Percentiles rank a stretch among this genome's conserved stretches.
Conservation (phyloP, 2,329 filamentous ascomycete genomes). For the Colletotrichum ledebouriae region DNA sequence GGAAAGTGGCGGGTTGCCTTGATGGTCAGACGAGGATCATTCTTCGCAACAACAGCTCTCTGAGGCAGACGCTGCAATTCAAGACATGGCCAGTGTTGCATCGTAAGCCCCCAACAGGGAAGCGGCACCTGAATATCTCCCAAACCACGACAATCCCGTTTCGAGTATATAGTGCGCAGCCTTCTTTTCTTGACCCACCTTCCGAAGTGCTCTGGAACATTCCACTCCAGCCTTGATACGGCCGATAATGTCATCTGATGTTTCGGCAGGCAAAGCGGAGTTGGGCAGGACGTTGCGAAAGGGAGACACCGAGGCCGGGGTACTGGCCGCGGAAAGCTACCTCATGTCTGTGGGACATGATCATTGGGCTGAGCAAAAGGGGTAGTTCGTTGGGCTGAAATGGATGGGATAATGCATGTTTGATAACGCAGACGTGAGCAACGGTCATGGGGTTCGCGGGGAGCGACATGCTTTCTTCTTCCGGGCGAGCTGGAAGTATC, state of each 20-base stretch:
- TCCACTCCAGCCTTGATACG: background rate
- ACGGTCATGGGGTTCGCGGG: background rate
- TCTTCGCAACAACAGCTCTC: too few relatives aligned
- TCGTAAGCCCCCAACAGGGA: too few relatives aligned
- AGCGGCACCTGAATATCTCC: background rate
- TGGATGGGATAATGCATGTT: background rate
- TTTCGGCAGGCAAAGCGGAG: background rate
- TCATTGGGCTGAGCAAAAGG: too few relatives aligned
- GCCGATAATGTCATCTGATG: slow-evolving; percentile 5
- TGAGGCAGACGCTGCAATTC: too few relatives aligned
- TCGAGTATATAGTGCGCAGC: background rate
- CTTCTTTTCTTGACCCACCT: background rate
- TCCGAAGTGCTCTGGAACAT: background rate
- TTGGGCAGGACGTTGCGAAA: background rate
- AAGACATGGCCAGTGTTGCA: too few relatives aligned
- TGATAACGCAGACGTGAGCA: background rate
- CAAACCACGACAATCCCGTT: background rate
- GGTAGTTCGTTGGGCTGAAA: background rate
- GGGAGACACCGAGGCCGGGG: too few relatives aligned
- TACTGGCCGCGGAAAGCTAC: too few relatives aligned
- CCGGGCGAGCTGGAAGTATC: too few relatives aligned
- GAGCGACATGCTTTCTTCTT: slow-evolving; percentile 10
- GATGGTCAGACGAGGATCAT: too few relatives aligned
- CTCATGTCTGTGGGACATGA: too few relatives aligned
- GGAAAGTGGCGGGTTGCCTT: too few relatives aligned